These are phyloP conservation scores for Parachaetomium inaequale DNA, from an alignment of 495 filamentous ascomycete genomes.

Conservation along the genomic window DNA sequence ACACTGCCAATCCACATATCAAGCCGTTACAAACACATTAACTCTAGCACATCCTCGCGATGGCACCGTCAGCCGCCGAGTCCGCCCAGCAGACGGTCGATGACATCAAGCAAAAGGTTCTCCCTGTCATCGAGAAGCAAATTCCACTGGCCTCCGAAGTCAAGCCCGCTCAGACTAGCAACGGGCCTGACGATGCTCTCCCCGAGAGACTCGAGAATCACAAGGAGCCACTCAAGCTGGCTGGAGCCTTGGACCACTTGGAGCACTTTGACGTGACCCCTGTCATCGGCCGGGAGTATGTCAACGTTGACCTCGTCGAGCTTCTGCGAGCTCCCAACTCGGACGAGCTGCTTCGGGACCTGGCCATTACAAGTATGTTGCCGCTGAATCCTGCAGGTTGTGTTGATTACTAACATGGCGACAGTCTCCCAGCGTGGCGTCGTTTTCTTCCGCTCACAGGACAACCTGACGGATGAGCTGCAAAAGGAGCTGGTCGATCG, in stretches of 20 bases:
- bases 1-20: background rate
- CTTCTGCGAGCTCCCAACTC: slow-evolving; percentile 60
- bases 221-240: slow-evolving; percentile 47
- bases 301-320: slow-evolving; percentile 56
- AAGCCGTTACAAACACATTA: too few species aligned
- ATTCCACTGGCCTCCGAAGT: too few species aligned
- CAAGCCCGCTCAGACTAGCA: background rate
- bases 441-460: slow-evolving; percentile 76
- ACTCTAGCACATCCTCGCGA: slow-evolving; percentile 3
- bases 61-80: slow-evolving; percentile 35
- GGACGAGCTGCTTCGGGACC: slow-evolving; percentile 61
- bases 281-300: slow-evolving; percentile 64
- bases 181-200: slow-evolving; percentile 9
- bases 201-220: slow-evolving; percentile 21
- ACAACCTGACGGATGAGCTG: slow-evolving; percentile 58
- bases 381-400: too few species aligned
- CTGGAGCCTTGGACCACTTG: slow-evolving; percentile 54
- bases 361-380: slow-evolving; percentile 50
- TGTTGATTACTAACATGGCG: slow-evolving; percentile 12
- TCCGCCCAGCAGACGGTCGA: slow-evolving; percentile 22
- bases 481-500: slow-evolving; percentile 66
- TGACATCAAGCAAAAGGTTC: slow-evolving; percentile 30
- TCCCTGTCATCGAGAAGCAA: too few species aligned
- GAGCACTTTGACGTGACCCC: slow-evolving; percentile 64
- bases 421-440: slow-evolving; percentile 76